A percentile compares a stretch with the other conserved stretches of the same genome.
Evolutionary conservation across 129 eudicot genomes (phyloP).

Genomic region (Flaveria bidentis): DNA sequence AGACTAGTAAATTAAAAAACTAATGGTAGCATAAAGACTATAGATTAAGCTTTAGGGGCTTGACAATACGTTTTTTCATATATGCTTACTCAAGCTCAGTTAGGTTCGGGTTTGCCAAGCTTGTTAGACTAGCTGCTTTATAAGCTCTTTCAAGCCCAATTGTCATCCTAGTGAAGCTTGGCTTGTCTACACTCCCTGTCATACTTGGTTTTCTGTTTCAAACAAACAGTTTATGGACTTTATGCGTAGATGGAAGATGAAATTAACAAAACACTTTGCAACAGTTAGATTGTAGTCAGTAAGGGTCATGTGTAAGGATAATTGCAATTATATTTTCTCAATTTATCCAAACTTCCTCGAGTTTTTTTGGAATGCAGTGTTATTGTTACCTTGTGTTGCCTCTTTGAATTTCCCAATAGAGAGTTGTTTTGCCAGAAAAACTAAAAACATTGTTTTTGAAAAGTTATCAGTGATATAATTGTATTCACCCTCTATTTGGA

Average conservation of each 20-base stretch:
- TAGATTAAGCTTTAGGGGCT: background rate
- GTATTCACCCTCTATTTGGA: too few relatives aligned
- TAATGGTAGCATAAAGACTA: background rate
- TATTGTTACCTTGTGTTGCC: background rate
- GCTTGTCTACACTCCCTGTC: background rate
- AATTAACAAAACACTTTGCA: background rate
- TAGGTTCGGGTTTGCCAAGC: background rate
- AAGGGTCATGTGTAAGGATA: background rate
- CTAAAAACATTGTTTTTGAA: background rate
- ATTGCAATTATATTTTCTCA: background rate
- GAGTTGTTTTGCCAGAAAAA: background rate
- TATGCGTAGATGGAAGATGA: background rate
- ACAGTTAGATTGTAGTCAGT: background rate
- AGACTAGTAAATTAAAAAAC: background rate
- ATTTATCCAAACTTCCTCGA: background rate
- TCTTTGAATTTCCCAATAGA: background rate
- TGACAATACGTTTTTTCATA: background rate
- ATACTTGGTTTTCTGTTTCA: background rate
- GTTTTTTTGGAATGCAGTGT: background rate
- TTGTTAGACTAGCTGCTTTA: background rate
- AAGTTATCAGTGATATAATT: background rate
- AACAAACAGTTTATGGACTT: background rate
- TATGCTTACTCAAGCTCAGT: background rate
- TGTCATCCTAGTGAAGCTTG: background rate
- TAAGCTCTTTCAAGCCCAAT: background rate